Evolutionary conservation across 2,329 filamentous ascomycete genomes (phyloP), one percentile per base, ranked within the genome.

Genomic region (Sphaerostilbella broomeana): DNA sequence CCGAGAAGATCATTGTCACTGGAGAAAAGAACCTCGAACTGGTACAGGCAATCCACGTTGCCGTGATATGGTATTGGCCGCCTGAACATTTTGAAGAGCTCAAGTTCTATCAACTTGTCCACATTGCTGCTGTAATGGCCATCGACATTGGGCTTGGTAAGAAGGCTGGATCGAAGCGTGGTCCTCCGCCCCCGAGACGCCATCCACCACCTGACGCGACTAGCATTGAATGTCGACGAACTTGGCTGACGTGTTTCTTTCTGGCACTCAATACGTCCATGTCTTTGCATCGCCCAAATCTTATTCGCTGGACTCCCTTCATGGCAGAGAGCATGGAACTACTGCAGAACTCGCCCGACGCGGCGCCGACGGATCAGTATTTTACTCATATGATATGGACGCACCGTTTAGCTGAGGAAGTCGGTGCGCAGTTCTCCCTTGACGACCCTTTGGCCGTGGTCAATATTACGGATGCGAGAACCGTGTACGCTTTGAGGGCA

Each of bases 51-150:
- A 65, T 94, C 27, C 73, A 86, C 42, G 67, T 94, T 4, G 71
- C 78, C 6, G 78, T 81, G n/a, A 74, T 88, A 15, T 94, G 87
- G 85, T 94, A 94, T 58, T 80, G 79, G 58, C 86, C 86, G 12
- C 87, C 87, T 0, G 81, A 90, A 49, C 75, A 84, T 51, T 85
- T 85, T 43, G 86, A 94, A 53, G 84, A 92, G 62, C 77, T 90
- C 54, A 92, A 92, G 56, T 94, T 92, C 58, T 94, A 92, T 63
- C 85, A 90, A 64, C 73, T 92, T 48, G 79, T 87, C 31, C 86
- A 94, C 57, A 78, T 86, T 54, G 83, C 84, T 2, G 81, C 81
- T 33, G 75, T 86, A 50, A 86, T 94, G 80, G 83, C 82, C 18
- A 79, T 94, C 39, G 87, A 94, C 51, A 73, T 94, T 22, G 87